Percentiles rank a stretch among this genome's conserved stretches.
Evolutionary conservation across 192 early-diverging fungal species (phyloP).

Genomic region (Podila epicladia): DNA sequence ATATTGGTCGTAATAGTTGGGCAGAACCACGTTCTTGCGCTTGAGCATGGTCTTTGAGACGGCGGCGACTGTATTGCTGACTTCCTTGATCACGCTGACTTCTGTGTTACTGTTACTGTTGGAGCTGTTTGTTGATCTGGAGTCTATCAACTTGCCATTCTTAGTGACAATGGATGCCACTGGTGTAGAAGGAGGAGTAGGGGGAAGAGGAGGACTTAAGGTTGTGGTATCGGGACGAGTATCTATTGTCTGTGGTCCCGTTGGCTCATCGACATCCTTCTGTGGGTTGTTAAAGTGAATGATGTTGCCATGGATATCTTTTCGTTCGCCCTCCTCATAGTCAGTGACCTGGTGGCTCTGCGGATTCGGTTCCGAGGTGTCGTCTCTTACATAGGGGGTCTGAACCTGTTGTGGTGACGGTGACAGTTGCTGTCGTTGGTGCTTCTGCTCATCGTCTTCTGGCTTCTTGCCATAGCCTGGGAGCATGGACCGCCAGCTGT

Average conservation of each 20-base stretch:
- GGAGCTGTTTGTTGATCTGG: not conserved
- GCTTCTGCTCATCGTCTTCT: constrained; percentile 9
- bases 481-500: constrained; percentile 14
- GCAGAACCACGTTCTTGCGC: constrained; percentile 17
- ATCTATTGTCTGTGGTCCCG: too few relatives aligned
- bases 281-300: not conserved
- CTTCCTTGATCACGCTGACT: not conserved
- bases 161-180: not conserved
- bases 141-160: not conserved
- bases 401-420: too few relatives aligned
- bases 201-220: not conserved
- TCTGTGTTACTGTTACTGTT: not conserved
- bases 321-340: constrained; percentile 30
- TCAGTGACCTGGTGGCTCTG: constrained; percentile 36
- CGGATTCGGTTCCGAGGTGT: constrained; percentile 12
- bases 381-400: not conserved
- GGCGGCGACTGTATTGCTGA: constrained; percentile 2
- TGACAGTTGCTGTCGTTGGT: too few relatives aligned
- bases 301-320: constrained; percentile 20
- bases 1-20: constrained; percentile 45
- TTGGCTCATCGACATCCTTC: not conserved
- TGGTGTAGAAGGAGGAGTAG: not conserved
- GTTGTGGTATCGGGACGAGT: not conserved
- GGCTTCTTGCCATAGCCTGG: constrained; percentile 5
- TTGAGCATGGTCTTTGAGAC: constrained; percentile 20